These are phyloP conservation scores for Gracilaria domingensis DNA, from an alignment of 23 red algal species.

Conservation along the genomic window DNA sequence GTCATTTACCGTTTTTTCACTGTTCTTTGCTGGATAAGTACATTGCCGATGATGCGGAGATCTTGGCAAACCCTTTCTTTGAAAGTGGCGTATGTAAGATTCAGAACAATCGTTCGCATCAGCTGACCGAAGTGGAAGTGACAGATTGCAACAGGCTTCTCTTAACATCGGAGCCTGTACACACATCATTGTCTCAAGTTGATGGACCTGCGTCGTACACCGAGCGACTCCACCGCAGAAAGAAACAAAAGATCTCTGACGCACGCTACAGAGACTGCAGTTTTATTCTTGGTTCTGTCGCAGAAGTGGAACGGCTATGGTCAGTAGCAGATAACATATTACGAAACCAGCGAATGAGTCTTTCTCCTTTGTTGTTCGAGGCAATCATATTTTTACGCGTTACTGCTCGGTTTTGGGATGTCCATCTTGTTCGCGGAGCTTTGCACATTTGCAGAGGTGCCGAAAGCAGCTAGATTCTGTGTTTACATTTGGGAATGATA, in stretches of 20 bases:
- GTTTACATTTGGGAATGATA: too few relatives aligned
- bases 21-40: not conserved
- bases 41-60: not conserved
- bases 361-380: not conserved
- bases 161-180: not conserved
- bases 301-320: not conserved
- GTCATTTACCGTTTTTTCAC: not conserved
- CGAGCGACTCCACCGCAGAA: too few relatives aligned
- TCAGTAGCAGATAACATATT: not conserved
- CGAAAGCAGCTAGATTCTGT: too few relatives aligned
- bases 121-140: not conserved
- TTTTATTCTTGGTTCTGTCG: not conserved
- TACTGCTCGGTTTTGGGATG: not conserved
- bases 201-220: too few relatives aligned
- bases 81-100: conserved; percentile 6
- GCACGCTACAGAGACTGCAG: not conserved
- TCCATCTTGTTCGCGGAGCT: not conserved
- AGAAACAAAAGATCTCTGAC: not conserved
- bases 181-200: too few relatives aligned
- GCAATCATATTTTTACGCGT: not conserved
- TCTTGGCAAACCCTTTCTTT: not conserved
- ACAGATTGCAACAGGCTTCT: not conserved
- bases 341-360: not conserved
- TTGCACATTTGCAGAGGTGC: too few relatives aligned
- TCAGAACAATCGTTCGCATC: not conserved